Evolutionary conservation across 495 filamentous ascomycete species (phyloP).

Genomic region (Xylaria longipes): DNA sequence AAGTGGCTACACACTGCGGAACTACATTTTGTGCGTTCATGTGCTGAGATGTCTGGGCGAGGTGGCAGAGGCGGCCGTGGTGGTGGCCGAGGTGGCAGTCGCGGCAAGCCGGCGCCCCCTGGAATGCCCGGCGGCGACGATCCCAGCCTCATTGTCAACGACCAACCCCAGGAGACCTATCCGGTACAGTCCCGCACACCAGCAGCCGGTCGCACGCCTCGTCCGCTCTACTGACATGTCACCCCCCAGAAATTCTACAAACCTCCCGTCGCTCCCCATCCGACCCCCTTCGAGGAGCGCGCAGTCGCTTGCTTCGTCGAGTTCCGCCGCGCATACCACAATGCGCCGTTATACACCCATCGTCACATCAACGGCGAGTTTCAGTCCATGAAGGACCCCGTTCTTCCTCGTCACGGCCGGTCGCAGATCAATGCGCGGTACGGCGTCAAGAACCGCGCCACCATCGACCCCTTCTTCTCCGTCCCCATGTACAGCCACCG

Average conservation of each 20-base stretch:
- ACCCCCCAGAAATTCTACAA: slow-evolving; percentile 45
- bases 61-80: slow-evolving; percentile 40
- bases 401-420: slow-evolving; percentile 51
- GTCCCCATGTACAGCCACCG: slow-evolving; percentile 58
- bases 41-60: slow-evolving; percentile 38
- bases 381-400: slow-evolving; percentile 22
- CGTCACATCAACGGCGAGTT: slow-evolving; percentile 28
- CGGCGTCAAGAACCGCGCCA: slow-evolving; percentile 52
- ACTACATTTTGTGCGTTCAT: slow-evolving; percentile 17
- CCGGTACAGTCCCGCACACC: slow-evolving; percentile 28
- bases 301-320: slow-evolving; percentile 53
- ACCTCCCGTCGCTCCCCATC: slow-evolving; percentile 47
- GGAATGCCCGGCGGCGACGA: slow-evolving; percentile 45
- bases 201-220: background rate
- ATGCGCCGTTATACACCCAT: slow-evolving; percentile 57
- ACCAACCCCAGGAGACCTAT: slow-evolving; percentile 40
- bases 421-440: slow-evolving; percentile 59
- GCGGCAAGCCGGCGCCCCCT: slow-evolving; percentile 34
- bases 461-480: slow-evolving; percentile 57
- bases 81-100: slow-evolving; percentile 42
- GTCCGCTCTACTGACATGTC: slow-evolving; percentile 8
- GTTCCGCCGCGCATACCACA: slow-evolving; percentile 56
- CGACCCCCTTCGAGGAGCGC: slow-evolving; percentile 48
- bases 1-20: background rate
- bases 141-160: slow-evolving; percentile 37